A percentile compares a stretch with the other conserved stretches of the same genome.
Conservation (phyloP, 345 rosid genomes). For the Heritiera littoralis region DNA sequence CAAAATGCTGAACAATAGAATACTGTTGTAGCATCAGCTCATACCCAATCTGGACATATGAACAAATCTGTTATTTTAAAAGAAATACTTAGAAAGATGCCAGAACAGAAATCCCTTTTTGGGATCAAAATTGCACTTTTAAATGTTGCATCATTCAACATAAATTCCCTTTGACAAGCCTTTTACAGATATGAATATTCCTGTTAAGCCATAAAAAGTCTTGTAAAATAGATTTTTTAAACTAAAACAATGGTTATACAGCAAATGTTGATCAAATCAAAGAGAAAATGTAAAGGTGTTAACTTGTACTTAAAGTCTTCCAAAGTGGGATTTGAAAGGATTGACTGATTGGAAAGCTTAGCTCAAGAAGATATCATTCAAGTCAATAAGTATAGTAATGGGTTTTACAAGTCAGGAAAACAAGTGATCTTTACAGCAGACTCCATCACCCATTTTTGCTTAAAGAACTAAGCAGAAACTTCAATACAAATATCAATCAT, state of each 20-base stretch:
- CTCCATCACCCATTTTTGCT: slow-evolving; percentile 25
- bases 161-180: neutral
- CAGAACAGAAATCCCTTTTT: neutral
- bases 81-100: neutral
- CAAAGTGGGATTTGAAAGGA: slow-evolving; percentile 13
- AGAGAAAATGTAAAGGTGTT: neutral
- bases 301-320: slow-evolving; percentile 15
- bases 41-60: neutral
- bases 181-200: neutral
- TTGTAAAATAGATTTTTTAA: neutral
- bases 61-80: neutral
- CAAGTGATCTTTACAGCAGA: slow-evolving; percentile 38
- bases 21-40: neutral
- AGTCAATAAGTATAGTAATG: slow-evolving; percentile 28
- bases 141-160: slow-evolving; percentile 8
- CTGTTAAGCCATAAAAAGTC: neutral
- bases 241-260: neutral
- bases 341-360: slow-evolving; percentile 15
- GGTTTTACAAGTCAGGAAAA: slow-evolving; percentile 23
- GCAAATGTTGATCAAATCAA: slow-evolving; percentile 14
- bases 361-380: slow-evolving; percentile 13
- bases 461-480: slow-evolving; percentile 24
- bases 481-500: slow-evolving; percentile 38
- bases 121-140: neutral
- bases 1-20: neutral